A percentile compares a stretch with the other conserved stretches of the same genome.
Evolutionary conservation across 176 grass and related monocot species (phyloP).

Genomic region (Zoysia japonica): DNA sequence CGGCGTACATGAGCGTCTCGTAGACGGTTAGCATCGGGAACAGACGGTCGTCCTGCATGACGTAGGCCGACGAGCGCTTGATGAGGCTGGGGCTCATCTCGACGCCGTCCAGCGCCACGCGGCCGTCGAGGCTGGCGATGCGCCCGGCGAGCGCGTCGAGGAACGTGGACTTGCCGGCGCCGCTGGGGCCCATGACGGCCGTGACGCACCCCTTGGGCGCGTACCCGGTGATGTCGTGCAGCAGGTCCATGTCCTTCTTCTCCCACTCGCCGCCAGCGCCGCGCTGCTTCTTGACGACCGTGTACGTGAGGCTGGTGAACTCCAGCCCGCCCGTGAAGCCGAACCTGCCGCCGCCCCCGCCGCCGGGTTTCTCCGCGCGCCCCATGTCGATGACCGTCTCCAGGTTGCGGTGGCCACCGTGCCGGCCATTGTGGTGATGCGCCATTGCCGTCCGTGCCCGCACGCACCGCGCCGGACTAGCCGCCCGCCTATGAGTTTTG

Average conservation of each 20-base stretch:
- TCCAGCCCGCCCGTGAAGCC: conserved; percentile 60
- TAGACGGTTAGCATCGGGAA: conserved; percentile 88
- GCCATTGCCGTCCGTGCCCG: conserved; percentile 25
- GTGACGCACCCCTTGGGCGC: conserved; percentile 70
- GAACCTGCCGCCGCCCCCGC: conserved; percentile 1
- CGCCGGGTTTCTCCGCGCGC: conserved; percentile 11
- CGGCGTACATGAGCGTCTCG: conserved; percentile 82
- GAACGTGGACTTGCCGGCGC: conserved; percentile 83
- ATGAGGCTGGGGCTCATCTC: conserved; percentile 58
- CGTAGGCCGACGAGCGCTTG: conserved; percentile 73
- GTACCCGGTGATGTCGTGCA: conserved; percentile 65
- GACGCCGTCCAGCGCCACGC: conserved; percentile 57
- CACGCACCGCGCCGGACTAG: not conserved
- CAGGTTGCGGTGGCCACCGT: conserved; percentile 39
- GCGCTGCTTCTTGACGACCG: conserved; percentile 60
- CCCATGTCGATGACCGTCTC: conserved; percentile 45
- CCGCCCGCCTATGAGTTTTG: not conserved
- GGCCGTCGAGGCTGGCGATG: conserved; percentile 66
- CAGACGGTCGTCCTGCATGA: conserved; percentile 86
- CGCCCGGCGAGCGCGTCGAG: conserved; percentile 71
- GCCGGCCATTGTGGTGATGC: conserved; percentile 34
- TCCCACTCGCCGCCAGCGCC: conserved; percentile 47
- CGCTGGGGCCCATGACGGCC: conserved; percentile 72
- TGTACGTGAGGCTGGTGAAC: conserved; percentile 62
- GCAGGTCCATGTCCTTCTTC: conserved; percentile 70